Evolutionary conservation across 768 basidiomycete genomes (phyloP).

Genomic region (Sarcodon aspratus): DNA sequence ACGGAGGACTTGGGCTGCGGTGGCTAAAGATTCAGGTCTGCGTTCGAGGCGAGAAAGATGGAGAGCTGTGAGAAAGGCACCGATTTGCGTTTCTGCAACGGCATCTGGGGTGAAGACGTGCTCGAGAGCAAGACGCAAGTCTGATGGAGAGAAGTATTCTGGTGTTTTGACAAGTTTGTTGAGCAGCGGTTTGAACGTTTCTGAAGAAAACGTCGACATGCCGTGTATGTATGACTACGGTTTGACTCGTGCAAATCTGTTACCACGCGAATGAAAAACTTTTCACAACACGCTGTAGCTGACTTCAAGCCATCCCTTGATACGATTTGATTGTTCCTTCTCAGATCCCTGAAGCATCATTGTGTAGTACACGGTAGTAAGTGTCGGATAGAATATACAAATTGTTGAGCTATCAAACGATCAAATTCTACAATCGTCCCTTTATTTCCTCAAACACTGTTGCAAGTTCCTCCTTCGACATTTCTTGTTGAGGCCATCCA

Average conservation of each 20-base stretch:
- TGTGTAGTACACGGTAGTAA: no score
- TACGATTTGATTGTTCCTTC: no score
- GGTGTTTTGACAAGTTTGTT: constrained; percentile 73
- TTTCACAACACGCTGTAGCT: no score
- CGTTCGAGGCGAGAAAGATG: constrained; percentile 73
- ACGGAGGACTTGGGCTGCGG: constrained; percentile 66
- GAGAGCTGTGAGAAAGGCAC: constrained; percentile 81
- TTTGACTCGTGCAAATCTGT: no score
- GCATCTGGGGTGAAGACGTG: constrained; percentile 60
- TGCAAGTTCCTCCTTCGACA: constrained; percentile 55
- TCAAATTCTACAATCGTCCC: constrained; percentile 29
- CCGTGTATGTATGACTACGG: no score
- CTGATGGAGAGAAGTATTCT: constrained; percentile 68
- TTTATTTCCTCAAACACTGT: constrained; percentile 48
- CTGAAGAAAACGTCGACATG: constrained; percentile 17
- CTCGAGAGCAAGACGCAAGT: constrained; percentile 62
- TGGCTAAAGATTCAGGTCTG: constrained; percentile 64
- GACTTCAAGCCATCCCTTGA: no score
- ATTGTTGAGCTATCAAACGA: no score
- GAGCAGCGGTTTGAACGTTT: constrained; percentile 68
- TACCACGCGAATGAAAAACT: no score
- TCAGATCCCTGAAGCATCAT: no score
- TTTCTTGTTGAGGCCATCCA: constrained; percentile 60
- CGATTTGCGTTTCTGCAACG: constrained; percentile 65
- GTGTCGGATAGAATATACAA: no score